Conservation (phyloP, 2,329 filamentous ascomycete species). For the Stylonectria norvegica region DNA sequence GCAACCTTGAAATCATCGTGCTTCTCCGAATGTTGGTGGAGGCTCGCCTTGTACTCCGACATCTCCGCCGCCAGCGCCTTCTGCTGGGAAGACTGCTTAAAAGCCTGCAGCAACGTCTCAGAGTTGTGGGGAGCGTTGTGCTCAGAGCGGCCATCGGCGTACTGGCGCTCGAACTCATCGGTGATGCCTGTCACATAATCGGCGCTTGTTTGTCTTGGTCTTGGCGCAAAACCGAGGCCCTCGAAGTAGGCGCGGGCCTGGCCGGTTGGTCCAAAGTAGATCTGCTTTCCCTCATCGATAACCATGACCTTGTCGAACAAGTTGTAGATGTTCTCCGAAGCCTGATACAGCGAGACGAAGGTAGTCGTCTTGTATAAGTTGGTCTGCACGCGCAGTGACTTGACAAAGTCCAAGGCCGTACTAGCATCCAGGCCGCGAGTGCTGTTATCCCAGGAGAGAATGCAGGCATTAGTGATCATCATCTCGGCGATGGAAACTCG, state of each 20-base stretch:
- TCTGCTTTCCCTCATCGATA: slow-evolving; percentile 71
- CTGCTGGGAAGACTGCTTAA: slow-evolving; percentile 60
- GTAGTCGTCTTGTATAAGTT: slow-evolving; percentile 81
- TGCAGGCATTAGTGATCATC: slow-evolving; percentile 69
- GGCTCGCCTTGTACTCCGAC: slow-evolving; percentile 60
- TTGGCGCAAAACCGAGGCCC: slow-evolving; percentile 68
- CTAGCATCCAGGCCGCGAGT: slow-evolving; percentile 67
- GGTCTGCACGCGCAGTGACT: slow-evolving; percentile 73
- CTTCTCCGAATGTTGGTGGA: slow-evolving; percentile 62
- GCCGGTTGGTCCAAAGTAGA: slow-evolving; percentile 67
- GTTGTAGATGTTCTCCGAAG: slow-evolving; percentile 75
- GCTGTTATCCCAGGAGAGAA: slow-evolving; percentile 74
- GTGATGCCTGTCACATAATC: slow-evolving; percentile 82
- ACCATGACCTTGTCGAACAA: slow-evolving; percentile 83
- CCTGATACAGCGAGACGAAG: slow-evolving; percentile 83
- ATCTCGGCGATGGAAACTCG: slow-evolving; percentile 81
- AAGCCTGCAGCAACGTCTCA: slow-evolving; percentile 65
- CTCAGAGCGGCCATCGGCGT: slow-evolving; percentile 62
- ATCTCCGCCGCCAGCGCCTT: slow-evolving; percentile 62
- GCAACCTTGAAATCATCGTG: slow-evolving; percentile 75
- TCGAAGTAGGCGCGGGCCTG: slow-evolving; percentile 75
- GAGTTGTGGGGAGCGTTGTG: slow-evolving; percentile 67
- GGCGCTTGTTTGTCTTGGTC: slow-evolving; percentile 74
- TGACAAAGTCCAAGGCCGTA: slow-evolving; percentile 63
- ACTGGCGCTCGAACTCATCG: slow-evolving; percentile 78